These are phyloP conservation scores for Pythium utonaiense DNA, from an alignment of 352 stramenopile genomes.

Conservation along the genomic window DNA sequence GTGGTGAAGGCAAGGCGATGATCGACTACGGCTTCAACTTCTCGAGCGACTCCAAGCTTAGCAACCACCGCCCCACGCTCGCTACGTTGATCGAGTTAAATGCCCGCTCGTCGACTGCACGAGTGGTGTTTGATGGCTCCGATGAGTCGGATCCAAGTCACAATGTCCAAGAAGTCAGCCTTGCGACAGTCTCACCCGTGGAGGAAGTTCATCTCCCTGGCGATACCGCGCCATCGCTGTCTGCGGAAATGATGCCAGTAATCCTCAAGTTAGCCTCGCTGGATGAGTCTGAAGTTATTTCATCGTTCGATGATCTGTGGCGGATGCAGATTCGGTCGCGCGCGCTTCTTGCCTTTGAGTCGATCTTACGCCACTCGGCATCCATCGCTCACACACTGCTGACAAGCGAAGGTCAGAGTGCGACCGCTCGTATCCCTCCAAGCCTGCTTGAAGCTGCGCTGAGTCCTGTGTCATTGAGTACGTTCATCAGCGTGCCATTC, in stretches of 20 bases:
- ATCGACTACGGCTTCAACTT: conserved; percentile 59
- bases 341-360: conserved; percentile 72
- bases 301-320: conserved; percentile 76
- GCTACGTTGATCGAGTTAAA: conserved; percentile 81
- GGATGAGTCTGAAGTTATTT: conserved; percentile 60
- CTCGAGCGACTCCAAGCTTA: conserved; percentile 13
- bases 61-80: conserved; percentile 34
- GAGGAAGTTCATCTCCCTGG: conserved; percentile 76
- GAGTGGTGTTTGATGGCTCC: conserved; percentile 74
- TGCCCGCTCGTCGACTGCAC: conserved; percentile 52
- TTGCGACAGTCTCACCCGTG: conserved; percentile 60
- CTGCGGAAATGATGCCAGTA: conserved; percentile 76
- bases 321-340: conserved; percentile 83
- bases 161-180: conserved; percentile 80
- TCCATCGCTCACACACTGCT: background rate
- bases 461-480: conserved; percentile 56
- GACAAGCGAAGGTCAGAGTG: background rate
- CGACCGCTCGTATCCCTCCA: conserved; percentile 26
- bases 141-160: conserved; percentile 71
- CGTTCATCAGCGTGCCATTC: conserved; percentile 70
- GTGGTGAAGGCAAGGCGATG: conserved; percentile 23
- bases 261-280: conserved; percentile 80
- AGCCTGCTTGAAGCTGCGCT: conserved; percentile 61
- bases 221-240: conserved; percentile 38
- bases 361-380: conserved; percentile 56